Base-by-base conservation (phyloP, 75 land plant species). In the Pseudotsuga menziesii region DNA sequence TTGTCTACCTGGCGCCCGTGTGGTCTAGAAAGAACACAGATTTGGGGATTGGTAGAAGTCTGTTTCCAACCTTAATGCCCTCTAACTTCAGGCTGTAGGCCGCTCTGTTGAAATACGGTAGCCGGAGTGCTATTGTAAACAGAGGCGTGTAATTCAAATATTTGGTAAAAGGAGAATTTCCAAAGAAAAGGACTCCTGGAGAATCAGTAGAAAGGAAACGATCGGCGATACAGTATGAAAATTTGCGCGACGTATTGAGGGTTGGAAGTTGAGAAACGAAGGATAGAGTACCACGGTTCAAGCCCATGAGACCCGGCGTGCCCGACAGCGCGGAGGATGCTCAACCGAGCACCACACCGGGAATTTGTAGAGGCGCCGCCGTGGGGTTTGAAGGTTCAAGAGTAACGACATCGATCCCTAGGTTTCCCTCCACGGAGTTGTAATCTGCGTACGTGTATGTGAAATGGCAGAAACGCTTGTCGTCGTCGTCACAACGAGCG, bases 1-100 rank as follows among this genome's bases (percentile, higher is more conserved):
- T 95, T 60, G 98, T 93, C 66, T 94, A 92, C 41, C 96, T 97
- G 4, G 86, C 89, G 11, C 93, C 97, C 26, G 88, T 89, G 77
- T 84, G 85, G 75, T 89, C 92, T 35, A 94, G 92, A 13, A n/a
- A 73, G 44, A 88, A 81, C 13, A 76, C 80, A 6, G 89, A 77
- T 58, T 83, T 77, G 11, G 86, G 79, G 20, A 96, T 48, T 1
- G 82, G 75, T 5, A 95, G 78, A 25, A 77, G 32, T 25, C 36
- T 80, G 23, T 60, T 23, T 23, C 78, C 85, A 5, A 96, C 94
- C 23, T 74, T 81, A 44, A 96, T 90, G 8, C 93, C 94, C 41
- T 85, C 78, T 1, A 96, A 80, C 35, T 88, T 82, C 14, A 96
- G 85, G 22, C 87, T 86, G 73, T 95, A 93, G 52, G 91, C 93